Conservation (phyloP, 805 yeast species). For the Suhomyces sp. region DNA sequence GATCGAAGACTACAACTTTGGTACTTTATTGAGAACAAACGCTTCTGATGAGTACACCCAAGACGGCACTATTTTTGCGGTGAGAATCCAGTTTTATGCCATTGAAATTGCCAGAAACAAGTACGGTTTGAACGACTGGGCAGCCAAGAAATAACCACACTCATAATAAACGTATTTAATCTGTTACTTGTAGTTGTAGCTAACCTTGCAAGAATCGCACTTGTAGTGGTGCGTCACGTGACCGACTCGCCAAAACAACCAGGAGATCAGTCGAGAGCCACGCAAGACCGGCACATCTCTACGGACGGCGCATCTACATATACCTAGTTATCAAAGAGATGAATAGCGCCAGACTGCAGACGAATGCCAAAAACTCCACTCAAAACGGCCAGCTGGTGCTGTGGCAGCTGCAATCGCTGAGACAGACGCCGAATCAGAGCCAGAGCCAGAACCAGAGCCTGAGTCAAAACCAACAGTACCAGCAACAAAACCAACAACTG, state of each 20-base stretch:
- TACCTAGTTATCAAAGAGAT: neutral
- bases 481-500: constrained; percentile 2
- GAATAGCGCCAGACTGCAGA: constrained; percentile 2
- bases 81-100: constrained; percentile 93
- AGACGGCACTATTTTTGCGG: constrained; percentile 81
- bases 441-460: neutral
- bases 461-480: constrained; percentile 4
- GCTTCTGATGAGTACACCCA: constrained; percentile 73
- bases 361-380: neutral
- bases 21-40: constrained; percentile 82
- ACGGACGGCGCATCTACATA: neutral
- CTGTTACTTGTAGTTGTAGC: neutral
- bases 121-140: constrained; percentile 91
- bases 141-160: constrained; percentile 22
- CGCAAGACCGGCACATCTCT: neutral
- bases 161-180: too few species aligned
- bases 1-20: constrained; percentile 91
- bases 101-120: constrained; percentile 92
- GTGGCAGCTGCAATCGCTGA: constrained; percentile 3
- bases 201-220: too few species aligned
- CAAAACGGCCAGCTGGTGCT: neutral
- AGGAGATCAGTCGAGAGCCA: neutral
- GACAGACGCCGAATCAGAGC: neutral
- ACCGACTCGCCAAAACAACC: neutral
- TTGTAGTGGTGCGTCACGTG: neutral